These are phyloP conservation scores for Talaromyces marneffei DNA, from an alignment of 2,329 filamentous ascomycete genomes.

Conservation along the genomic window DNA sequence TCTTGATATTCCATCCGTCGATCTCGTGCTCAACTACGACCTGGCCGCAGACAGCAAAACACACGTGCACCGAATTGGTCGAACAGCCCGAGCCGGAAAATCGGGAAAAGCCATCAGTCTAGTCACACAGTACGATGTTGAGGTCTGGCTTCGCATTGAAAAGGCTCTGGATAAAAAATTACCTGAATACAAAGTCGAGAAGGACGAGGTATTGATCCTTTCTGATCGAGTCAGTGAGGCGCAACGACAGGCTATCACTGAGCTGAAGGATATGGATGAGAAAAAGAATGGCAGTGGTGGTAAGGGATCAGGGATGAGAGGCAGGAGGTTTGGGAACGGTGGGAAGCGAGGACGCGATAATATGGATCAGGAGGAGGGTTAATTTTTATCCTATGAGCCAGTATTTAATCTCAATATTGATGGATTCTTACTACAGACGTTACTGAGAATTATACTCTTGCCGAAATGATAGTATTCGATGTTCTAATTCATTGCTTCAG, in stretches of 20 bases:
- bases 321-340: conserved; percentile 32
- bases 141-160: conserved; percentile 76
- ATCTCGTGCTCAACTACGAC: conserved; percentile 80
- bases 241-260: conserved; percentile 68
- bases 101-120: conserved; percentile 73
- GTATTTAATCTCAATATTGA: not conserved
- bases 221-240: conserved; percentile 73
- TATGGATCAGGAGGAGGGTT: conserved; percentile 74
- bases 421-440: not conserved
- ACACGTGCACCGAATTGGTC: conserved; percentile 82
- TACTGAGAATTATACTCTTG: not conserved
- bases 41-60: conserved; percentile 81
- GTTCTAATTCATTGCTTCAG: conserved; percentile 2
- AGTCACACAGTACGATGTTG: conserved; percentile 82
- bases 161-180: conserved; percentile 73
- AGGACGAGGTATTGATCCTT: conserved; percentile 82
- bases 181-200: conserved; percentile 60
- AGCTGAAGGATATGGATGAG: conserved; percentile 78
- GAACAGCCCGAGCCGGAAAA: conserved; percentile 81
- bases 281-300: conserved; percentile 47
- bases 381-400: conserved; percentile 13
- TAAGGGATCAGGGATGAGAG: conserved; percentile 48
- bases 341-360: conserved; percentile 52
- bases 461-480: not conserved
- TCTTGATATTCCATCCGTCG: conserved; percentile 87